These are phyloP conservation scores for Penicillium freii DNA, from an alignment of 2,329 filamentous ascomycete genomes.

Conservation along the genomic window DNA sequence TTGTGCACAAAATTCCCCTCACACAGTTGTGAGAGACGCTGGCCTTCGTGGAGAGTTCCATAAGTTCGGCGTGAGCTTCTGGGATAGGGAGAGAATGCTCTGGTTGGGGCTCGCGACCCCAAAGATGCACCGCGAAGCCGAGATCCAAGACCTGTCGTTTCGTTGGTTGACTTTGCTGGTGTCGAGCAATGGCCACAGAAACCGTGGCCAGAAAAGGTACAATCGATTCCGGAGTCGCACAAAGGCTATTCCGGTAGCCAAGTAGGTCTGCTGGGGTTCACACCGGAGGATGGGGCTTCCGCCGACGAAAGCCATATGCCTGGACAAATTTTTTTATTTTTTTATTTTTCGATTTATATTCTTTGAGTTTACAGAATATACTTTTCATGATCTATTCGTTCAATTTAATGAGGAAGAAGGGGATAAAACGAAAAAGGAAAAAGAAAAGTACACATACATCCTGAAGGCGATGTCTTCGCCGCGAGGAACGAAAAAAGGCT, in stretches of 20 bases:
- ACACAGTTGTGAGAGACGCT: background rate
- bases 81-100: background rate
- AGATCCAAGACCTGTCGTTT: background rate
- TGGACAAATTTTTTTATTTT: background rate
- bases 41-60: background rate
- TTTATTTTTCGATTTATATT: background rate
- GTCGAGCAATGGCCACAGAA: no score
- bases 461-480: background rate
- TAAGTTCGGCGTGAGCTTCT: background rate
- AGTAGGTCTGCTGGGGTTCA: background rate
- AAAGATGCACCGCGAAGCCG: background rate
- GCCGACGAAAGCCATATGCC: background rate
- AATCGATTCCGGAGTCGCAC: background rate
- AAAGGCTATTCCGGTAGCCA: background rate
- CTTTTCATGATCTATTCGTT: background rate
- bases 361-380: background rate
- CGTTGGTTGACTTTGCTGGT: background rate
- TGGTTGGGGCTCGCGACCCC: accelerated
- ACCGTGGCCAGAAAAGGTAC: no score
- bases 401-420: background rate
- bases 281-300: background rate
- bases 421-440: background rate
- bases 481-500: background rate
- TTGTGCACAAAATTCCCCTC: background rate
- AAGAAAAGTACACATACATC: background rate